phyloP scores from a whole-genome alignment of 2,329 filamentous ascomycete genomes.

The Furcasterigmium sp. region DNA sequence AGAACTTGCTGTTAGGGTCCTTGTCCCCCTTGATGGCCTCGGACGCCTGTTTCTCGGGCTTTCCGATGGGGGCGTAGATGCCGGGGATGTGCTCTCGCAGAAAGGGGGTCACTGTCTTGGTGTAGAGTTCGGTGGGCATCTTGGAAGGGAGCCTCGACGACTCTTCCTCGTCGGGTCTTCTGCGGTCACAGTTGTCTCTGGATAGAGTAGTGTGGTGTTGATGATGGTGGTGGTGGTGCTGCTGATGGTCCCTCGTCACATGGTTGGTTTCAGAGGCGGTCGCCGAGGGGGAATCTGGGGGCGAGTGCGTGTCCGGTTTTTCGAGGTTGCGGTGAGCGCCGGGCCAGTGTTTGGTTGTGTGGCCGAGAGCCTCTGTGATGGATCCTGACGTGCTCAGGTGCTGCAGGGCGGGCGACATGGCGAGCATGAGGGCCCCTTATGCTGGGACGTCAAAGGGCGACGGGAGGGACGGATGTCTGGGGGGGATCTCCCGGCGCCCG shows the following conservation, averaged over 20 bases:
- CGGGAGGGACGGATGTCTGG: neutral
- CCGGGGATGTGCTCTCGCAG: slow-evolving; percentile 85
- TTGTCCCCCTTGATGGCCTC: slow-evolving; percentile 30
- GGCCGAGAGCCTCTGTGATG: neutral
- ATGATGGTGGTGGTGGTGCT: neutral
- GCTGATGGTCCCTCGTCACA: neutral
- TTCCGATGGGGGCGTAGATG: slow-evolving; percentile 77
- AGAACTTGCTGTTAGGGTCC: slow-evolving; percentile 80
- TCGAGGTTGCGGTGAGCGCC: neutral
- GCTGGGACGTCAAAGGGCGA: neutral
- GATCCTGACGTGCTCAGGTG: slow-evolving; percentile 2
- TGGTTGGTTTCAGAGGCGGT: slow-evolving; percentile 3
- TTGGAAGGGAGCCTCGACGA: slow-evolving; percentile 42
- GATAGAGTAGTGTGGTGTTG: slow-evolving; percentile 11
- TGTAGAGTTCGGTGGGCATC: slow-evolving; percentile 62
- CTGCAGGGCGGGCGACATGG: neutral
- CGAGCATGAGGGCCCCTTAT: neutral
- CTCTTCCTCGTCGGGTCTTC: slow-evolving; percentile 43
- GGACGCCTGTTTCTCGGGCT: slow-evolving; percentile 39
- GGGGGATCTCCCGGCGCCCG: neutral
- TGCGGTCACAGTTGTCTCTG: slow-evolving; percentile 43
- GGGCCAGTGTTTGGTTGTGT: slow-evolving; percentile 1
- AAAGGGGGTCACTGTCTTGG: slow-evolving; percentile 80
- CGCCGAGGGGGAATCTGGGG: neutral
- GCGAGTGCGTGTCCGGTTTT: neutral